Evolutionary conservation across 352 stramenopile genomes (phyloP), one percentile per base, ranked within the genome.

Genomic region (Globisporangium viniferum): DNA sequence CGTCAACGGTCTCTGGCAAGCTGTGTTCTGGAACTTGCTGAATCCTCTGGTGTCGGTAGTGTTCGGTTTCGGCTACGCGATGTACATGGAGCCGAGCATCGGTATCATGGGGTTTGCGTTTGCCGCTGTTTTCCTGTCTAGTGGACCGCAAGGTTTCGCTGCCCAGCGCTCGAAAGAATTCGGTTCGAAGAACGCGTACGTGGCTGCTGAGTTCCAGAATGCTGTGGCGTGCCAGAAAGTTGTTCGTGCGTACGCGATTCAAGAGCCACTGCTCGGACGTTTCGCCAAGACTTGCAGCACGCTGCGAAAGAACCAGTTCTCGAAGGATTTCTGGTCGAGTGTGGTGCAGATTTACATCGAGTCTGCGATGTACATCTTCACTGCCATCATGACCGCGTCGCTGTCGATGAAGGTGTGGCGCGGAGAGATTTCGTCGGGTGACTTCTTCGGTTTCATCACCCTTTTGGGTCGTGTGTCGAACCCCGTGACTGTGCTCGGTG

Each of bases 281-380:
- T 95, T 96, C 64, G 80, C 77, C 51, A 87, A 86, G 57, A 92
- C 86, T 24, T 89, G 79, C 57, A 68, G 63, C 5, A 73, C 69
- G 35, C 64, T 96, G 66, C 78, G 87, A 44, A 93, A 91, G 67
- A 91, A 88, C 68, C 87, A 95, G 73, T 95, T 96, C 73, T 88
- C 77, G 27, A 96, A 95, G 69, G 87, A 95, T 63, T 94, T 96
- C 57, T 96, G 89, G 89, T 91, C 87, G 36, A 93, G 86, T 64
- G 82, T 96, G 58, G 89, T 96, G 66, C 89, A 96, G 74, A 96
- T 96, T 59, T 94, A 96, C 79, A 93, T 96, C 58, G 88, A 95
- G 67, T 93, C 84, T 46, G 86, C 84, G 27, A 96, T 96, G 89
- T 95, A 92, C 74, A 93, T 95, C 73, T 96, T 96, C 73, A 88